phyloP scores from a whole-genome alignment of 208 protist genomes.

The Trypanosoma mega region DNA sequence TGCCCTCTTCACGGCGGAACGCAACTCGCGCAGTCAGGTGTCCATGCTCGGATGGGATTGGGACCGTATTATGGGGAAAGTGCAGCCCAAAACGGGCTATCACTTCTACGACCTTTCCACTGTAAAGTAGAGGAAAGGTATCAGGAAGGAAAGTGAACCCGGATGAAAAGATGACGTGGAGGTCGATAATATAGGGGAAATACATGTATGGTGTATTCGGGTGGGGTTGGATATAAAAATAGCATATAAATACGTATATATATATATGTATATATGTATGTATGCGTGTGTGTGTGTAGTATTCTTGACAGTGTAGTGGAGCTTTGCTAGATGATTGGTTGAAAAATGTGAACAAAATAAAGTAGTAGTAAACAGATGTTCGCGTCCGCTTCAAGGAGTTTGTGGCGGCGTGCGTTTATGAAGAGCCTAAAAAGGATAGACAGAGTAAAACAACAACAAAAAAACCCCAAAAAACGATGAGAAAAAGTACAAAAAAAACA shows the following conservation, averaged over 20 bases:
- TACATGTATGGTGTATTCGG: neutral
- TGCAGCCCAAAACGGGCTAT: conserved; percentile 36
- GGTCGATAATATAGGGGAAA: neutral
- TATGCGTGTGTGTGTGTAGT: conserved; percentile 19
- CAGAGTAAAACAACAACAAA: too few relatives aligned
- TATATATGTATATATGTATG: conserved; percentile 11
- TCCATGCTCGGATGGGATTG: conserved; percentile 72
- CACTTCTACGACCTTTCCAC: conserved; percentile 51
- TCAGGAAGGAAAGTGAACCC: conserved; percentile 11
- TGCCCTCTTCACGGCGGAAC: conserved; percentile 78
- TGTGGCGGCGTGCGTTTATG: too few relatives aligned
- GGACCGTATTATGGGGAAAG: conserved; percentile 73
- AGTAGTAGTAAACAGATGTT: too few relatives aligned
- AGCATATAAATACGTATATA: conserved; percentile 1
- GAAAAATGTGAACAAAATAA: too few relatives aligned
- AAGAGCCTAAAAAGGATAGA: too few relatives aligned
- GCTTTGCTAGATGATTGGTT: conserved; percentile 4
- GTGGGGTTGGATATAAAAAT: neutral
- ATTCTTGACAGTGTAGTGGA: neutral
- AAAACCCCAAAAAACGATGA: too few relatives aligned
- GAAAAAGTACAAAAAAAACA: too few relatives aligned
- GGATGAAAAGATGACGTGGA: too few relatives aligned
- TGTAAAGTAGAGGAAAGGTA: conserved; percentile 42
- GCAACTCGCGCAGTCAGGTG: conserved; percentile 58
- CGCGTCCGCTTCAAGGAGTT: too few relatives aligned